phyloP scores from a whole-genome alignment of 345 rosid genomes.

The Orychophragmus violaceus region DNA sequence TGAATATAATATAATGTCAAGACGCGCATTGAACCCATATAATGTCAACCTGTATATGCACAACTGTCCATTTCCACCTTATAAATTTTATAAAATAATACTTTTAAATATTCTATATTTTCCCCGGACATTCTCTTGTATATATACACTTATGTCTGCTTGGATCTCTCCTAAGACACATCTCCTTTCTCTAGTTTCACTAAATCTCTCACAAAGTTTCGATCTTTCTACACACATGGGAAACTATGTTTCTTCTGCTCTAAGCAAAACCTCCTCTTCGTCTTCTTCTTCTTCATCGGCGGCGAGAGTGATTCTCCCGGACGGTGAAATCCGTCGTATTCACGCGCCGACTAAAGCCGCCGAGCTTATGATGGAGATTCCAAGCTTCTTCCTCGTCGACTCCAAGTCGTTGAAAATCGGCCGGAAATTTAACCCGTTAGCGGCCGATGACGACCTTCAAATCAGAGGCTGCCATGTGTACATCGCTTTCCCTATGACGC shows the following conservation, averaged over 20 bases:
- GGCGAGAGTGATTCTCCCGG: slow-evolving; percentile 56
- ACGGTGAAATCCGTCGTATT: slow-evolving; percentile 56
- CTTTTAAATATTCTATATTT: no score
- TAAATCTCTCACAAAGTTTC: not conserved
- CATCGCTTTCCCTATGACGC: slow-evolving; percentile 69
- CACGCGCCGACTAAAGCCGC: slow-evolving; percentile 59
- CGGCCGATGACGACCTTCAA: slow-evolving; percentile 78
- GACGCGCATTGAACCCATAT: slow-evolving; percentile 31
- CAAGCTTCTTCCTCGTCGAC: slow-evolving; percentile 66
- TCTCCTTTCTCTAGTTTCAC: not conserved
- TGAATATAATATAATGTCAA: slow-evolving; percentile 13
- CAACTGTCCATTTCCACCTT: slow-evolving; percentile 37
- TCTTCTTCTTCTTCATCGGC: slow-evolving; percentile 28
- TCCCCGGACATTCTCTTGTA: slow-evolving; percentile 23
- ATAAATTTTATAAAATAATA: no score
- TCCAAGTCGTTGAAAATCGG: slow-evolving; percentile 61
- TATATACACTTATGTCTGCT: slow-evolving; percentile 2
- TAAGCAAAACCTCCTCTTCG: slow-evolving; percentile 36
- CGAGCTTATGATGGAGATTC: slow-evolving; percentile 83
- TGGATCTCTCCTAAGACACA: slow-evolving; percentile 13
- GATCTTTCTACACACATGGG: slow-evolving; percentile 43
- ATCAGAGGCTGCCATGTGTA: slow-evolving; percentile 47
- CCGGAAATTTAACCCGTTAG: slow-evolving; percentile 55
- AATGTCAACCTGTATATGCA: slow-evolving; percentile 28
- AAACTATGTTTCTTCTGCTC: slow-evolving; percentile 57